Percentiles rank a stretch among this genome's conserved stretches.
phyloP scores from a whole-genome alignment of 2,329 filamentous ascomycete species.

The Drechslera avenae region DNA sequence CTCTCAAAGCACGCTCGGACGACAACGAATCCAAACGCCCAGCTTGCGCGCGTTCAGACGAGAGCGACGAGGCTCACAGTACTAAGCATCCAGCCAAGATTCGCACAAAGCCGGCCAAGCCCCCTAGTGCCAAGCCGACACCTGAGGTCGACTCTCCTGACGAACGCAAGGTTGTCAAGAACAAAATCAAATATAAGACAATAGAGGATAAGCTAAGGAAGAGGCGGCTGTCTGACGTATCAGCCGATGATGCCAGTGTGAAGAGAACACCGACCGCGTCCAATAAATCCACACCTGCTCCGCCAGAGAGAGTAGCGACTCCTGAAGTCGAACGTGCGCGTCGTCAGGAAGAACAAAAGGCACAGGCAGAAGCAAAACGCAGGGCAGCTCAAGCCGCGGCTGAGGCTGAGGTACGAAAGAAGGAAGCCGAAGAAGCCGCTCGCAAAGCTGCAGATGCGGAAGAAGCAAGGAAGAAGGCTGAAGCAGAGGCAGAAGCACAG shows the following conservation, averaged over 20 bases:
- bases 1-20: conserved; percentile 37
- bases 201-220: conserved; percentile 44
- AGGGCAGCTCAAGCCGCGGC: conserved; percentile 29
- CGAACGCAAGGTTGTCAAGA: conserved; percentile 40
- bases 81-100: conserved; percentile 35
- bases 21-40: conserved; percentile 38
- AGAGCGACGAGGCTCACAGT: conserved; percentile 38
- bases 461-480: conserved; percentile 33
- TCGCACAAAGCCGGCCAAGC: conserved; percentile 33
- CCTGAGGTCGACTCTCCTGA: conserved; percentile 45
- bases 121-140: conserved; percentile 37
- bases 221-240: conserved; percentile 38
- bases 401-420: conserved; percentile 33
- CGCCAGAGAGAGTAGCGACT: conserved; percentile 42
- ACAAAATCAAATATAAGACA: conserved; percentile 40
- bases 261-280: conserved; percentile 44
- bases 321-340: conserved; percentile 42
- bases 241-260: conserved; percentile 34
- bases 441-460: conserved; percentile 39
- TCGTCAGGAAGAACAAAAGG: conserved; percentile 42
- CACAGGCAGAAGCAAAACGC: conserved; percentile 35
- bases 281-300: conserved; percentile 44
- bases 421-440: conserved; percentile 35
- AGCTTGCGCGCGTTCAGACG: conserved; percentile 32
- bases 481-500: conserved; percentile 40